Evolutionary conservation across 768 basidiomycete genomes (phyloP).

Genomic region (Russula sp.): DNA sequence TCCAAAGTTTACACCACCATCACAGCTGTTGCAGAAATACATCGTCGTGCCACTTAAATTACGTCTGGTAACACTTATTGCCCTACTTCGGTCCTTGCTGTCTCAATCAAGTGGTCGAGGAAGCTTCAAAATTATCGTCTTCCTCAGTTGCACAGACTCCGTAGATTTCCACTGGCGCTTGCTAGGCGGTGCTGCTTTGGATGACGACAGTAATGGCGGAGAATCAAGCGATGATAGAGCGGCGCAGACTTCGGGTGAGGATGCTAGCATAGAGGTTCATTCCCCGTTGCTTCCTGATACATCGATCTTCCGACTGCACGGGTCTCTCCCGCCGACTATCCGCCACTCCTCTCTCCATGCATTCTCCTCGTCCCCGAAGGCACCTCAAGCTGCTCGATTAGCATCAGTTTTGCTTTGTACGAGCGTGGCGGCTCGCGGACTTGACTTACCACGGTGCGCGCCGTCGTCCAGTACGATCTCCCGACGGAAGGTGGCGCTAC

Average conservation of each 20-base stretch:
- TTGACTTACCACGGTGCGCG: constrained; percentile 92
- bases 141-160: constrained; percentile 95
- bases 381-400: constrained; percentile 34
- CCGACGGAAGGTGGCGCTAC: constrained; percentile 96
- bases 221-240: constrained; percentile 35
- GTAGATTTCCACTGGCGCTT: constrained; percentile 96
- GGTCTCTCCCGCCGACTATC: constrained; percentile 77
- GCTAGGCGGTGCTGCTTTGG: constrained; percentile 44
- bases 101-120: constrained; percentile 52
- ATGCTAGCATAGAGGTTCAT: constrained; percentile 50
- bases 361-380: constrained; percentile 55
- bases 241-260: constrained; percentile 24
- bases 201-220: constrained; percentile 16
- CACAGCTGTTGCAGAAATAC: constrained; percentile 90
- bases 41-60: constrained; percentile 88
- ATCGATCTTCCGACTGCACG: constrained; percentile 85
- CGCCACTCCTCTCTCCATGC: constrained; percentile 81
- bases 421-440: constrained; percentile 96
- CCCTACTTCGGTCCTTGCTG: constrained; percentile 79
- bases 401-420: constrained; percentile 89
- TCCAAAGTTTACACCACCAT: constrained; percentile 82
- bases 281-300: constrained; percentile 81
- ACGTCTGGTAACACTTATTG: constrained; percentile 86
- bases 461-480: constrained; percentile 94
- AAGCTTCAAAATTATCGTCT: constrained; percentile 83